Percentiles rank a stretch among this genome's conserved stretches.
Conservation (phyloP, 78 protist genomes). For the Paratrimastix pyriformis region DNA sequence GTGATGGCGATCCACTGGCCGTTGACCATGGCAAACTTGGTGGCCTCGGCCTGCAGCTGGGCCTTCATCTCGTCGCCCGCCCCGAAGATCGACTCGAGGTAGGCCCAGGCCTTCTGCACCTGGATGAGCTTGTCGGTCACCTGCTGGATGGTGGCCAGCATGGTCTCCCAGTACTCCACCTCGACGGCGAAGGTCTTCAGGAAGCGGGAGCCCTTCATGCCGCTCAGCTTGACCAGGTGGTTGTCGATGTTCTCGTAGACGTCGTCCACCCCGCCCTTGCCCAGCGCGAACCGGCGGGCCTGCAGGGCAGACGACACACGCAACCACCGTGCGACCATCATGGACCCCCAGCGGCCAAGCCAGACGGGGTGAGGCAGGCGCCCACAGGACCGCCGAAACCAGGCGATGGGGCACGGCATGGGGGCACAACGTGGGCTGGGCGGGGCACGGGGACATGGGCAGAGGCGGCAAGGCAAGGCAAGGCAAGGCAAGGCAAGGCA, state of each 20-base stretch:
- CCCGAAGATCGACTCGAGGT: constrained; percentile 68
- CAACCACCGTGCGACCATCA: no score
- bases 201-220: constrained; percentile 61
- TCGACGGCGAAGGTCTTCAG: constrained; percentile 34
- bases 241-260: constrained; percentile 50
- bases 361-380: no score
- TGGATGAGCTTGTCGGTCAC: constrained; percentile 45
- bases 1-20: constrained; percentile 22
- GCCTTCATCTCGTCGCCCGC: constrained; percentile 63
- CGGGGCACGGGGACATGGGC: no score
- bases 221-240: constrained; percentile 30
- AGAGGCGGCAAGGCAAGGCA: no score
- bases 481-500: no score
- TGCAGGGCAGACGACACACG: no score
- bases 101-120: constrained; percentile 64
- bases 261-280: constrained; percentile 29
- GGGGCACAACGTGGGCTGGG: no score
- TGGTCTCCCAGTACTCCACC: constrained; percentile 66
- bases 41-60: constrained; percentile 64
- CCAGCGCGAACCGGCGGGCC: not conserved
- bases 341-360: no score
- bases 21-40: constrained; percentile 44
- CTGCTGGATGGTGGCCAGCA: constrained; percentile 50
- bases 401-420: no score
- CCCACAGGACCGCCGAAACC: no score